These are phyloP conservation scores for Sutorius australiensis DNA, from an alignment of 768 basidiomycete genomes.

Conservation along the genomic window DNA sequence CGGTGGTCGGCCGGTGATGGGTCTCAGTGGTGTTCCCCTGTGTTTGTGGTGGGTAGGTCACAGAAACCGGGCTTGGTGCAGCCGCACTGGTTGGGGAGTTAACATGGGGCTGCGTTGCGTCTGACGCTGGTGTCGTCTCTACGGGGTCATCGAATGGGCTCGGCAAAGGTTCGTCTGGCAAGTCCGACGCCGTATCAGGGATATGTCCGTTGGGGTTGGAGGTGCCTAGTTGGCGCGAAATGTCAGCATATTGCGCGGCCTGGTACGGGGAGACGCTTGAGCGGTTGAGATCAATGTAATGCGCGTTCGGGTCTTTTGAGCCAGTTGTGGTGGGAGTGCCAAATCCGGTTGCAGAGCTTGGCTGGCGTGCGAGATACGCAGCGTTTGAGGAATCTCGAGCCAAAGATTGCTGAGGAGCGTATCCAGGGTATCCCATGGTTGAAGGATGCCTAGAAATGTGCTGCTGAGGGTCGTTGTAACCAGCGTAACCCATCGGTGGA, in stretches of 20 bases:
- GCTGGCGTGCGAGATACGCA: constrained; percentile 20
- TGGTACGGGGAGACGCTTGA: constrained; percentile 74
- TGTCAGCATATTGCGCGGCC: constrained; percentile 70
- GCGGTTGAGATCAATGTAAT: constrained; percentile 63
- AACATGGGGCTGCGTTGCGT: constrained; percentile 34
- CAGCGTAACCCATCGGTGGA: constrained; percentile 16
- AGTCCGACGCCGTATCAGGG: constrained; percentile 11
- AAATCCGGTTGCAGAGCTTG: constrained; percentile 16
- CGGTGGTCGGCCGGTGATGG: constrained; percentile 41
- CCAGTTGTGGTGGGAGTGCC: not conserved
- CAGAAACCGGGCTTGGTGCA: constrained; percentile 7
- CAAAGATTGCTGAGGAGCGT: constrained; percentile 27
- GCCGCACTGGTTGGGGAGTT: constrained; percentile 19
- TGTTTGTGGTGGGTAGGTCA: constrained; percentile 9
- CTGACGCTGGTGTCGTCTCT: constrained; percentile 5
- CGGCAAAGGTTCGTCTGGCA: constrained; percentile 24
- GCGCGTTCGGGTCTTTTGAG: constrained; percentile 27
- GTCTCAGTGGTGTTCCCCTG: constrained; percentile 5
- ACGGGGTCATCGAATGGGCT: constrained; percentile 28
- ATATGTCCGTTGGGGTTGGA: constrained; percentile 20
- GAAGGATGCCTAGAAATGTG: constrained; percentile 21
- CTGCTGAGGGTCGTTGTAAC: constrained; percentile 28
- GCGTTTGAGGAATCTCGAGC: constrained; percentile 23
- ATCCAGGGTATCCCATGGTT: constrained; percentile 17
- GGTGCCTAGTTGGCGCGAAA: constrained; percentile 51